A percentile compares a stretch with the other conserved stretches of the same genome.
Evolutionary conservation across 2,329 filamentous ascomycete species (phyloP).

Genomic region (Fusarium denticulatum): DNA sequence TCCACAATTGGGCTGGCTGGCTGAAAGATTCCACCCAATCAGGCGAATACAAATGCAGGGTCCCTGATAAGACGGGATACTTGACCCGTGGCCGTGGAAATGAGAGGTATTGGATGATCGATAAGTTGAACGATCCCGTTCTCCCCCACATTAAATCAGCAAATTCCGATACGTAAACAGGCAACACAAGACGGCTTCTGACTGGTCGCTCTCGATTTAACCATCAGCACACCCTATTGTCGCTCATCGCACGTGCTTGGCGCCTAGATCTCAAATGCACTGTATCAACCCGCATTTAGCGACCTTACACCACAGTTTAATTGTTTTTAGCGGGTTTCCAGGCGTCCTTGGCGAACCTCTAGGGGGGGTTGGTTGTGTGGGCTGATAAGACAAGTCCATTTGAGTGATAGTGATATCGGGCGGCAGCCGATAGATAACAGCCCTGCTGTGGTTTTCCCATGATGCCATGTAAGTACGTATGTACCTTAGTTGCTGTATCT

Average conservation of each 20-base stretch:
- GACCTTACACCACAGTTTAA: slow-evolving; percentile 11
- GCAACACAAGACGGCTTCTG: slow-evolving; percentile 26
- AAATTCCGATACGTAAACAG: slow-evolving; percentile 53
- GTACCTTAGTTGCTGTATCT: background rate
- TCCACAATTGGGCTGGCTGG: background rate
- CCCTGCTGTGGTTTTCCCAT: slow-evolving; percentile 14
- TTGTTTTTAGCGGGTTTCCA: slow-evolving; percentile 4
- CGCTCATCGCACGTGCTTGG: slow-evolving; percentile 29
- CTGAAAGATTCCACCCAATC: slow-evolving; percentile 15
- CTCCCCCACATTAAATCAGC: slow-evolving; percentile 40
- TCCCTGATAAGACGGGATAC: slow-evolving; percentile 32
- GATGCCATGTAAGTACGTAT: slow-evolving; percentile 21
- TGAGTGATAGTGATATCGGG: slow-evolving; percentile 26
- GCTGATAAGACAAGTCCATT: slow-evolving; percentile 33
- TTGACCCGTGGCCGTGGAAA: slow-evolving; percentile 27
- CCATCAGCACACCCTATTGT: slow-evolving; percentile 19
- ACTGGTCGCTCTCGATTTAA: slow-evolving; percentile 30
- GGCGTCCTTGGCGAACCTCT: slow-evolving; percentile 17
- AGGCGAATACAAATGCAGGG: slow-evolving; percentile 21
- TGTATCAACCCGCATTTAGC: slow-evolving; percentile 34
- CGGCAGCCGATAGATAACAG: slow-evolving; percentile 34
- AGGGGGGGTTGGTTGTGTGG: slow-evolving; percentile 3
- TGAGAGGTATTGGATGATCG: slow-evolving; percentile 25
- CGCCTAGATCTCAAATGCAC: slow-evolving; percentile 27
- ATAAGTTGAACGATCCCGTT: slow-evolving; percentile 13